Percentiles rank a stretch among this genome's conserved stretches.
These are phyloP conservation scores for Nemania sp. DNA, from an alignment of 2,329 filamentous ascomycete species.

Conservation along the genomic window DNA sequence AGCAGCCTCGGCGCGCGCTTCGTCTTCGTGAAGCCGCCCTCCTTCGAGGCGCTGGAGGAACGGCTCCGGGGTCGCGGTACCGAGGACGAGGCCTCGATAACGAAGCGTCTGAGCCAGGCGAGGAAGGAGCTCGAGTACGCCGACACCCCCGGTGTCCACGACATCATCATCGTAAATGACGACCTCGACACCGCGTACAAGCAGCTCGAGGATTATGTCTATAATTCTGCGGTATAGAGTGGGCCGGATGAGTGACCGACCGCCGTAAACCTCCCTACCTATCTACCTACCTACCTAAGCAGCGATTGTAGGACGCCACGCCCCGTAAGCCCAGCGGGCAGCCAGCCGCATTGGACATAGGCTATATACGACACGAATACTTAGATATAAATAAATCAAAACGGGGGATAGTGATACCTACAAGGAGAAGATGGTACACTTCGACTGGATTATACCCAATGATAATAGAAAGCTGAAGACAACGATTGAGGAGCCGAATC, in stretches of 20 bases:
- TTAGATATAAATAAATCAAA: constrained; percentile 19
- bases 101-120: constrained; percentile 72
- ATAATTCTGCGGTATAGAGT: constrained; percentile 37
- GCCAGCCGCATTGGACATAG: not conserved
- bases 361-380: not conserved
- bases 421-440: not conserved
- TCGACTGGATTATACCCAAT: constrained; percentile 14
- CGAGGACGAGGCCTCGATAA: constrained; percentile 74
- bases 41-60: constrained; percentile 72
- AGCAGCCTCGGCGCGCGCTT: constrained; percentile 72
- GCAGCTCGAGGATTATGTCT: constrained; percentile 57
- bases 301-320: not conserved
- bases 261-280: too few relatives aligned
- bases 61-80: constrained; percentile 76
- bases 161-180: constrained; percentile 69
- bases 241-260: not conserved
- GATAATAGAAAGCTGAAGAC: constrained; percentile 16
- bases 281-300: constrained; percentile 4
- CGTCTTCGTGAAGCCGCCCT: constrained; percentile 83
- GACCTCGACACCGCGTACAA: constrained; percentile 56
- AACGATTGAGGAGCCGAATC: not conserved
- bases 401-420: constrained; percentile 1
- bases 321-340: not conserved
- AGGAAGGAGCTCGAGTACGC: constrained; percentile 75
- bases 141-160: constrained; percentile 67